A percentile compares a stretch with the other conserved stretches of the same genome.
Conservation (phyloP, 2,329 filamentous ascomycete species). For the Metarhizium brunneum region DNA sequence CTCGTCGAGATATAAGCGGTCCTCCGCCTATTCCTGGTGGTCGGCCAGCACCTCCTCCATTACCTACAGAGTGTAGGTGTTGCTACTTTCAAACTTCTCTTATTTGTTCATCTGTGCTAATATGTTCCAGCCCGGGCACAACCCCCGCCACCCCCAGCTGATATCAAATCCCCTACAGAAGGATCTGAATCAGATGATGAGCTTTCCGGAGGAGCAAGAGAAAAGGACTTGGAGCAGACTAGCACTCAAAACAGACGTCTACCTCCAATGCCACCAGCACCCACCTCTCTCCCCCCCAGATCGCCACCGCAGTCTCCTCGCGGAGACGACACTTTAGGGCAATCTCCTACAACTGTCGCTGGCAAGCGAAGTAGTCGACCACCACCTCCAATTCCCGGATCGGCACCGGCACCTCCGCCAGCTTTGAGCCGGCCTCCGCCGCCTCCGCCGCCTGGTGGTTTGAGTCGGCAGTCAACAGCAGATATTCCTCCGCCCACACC, state of each 20-base stretch:
- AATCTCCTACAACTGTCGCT: conserved; percentile 28
- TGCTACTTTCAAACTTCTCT: not conserved
- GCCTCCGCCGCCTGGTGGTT: conserved; percentile 36
- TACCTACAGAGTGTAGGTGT: conserved; percentile 51
- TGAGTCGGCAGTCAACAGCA: conserved; percentile 50
- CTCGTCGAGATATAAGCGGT: conserved; percentile 21
- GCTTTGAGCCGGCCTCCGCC: conserved; percentile 54
- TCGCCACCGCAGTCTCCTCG: conserved; percentile 27
- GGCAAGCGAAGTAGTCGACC: conserved; percentile 48
- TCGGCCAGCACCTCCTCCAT: conserved; percentile 46
- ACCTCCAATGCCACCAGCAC: conserved; percentile 35
- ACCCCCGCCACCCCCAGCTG: conserved; percentile 42
- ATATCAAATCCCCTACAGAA: conserved; percentile 56
- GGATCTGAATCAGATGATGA: conserved; percentile 90
- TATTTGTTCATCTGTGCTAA: not conserved
- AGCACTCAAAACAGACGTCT: conserved; percentile 20
- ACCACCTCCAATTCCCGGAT: conserved; percentile 52
- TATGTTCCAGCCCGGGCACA: conserved; percentile 50
- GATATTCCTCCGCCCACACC: conserved; percentile 39
- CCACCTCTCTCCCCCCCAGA: conserved; percentile 16
- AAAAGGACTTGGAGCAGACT: conserved; percentile 28
- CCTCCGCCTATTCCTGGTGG: conserved; percentile 40
- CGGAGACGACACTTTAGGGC: conserved; percentile 32
- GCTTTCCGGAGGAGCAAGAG: conserved; percentile 47
- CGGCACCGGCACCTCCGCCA: conserved; percentile 35